Evolutionary conservation across 148 eudicot genomes (phyloP), one percentile per base, ranked within the genome.

Genomic region (Fagopyrum homotropicum): DNA sequence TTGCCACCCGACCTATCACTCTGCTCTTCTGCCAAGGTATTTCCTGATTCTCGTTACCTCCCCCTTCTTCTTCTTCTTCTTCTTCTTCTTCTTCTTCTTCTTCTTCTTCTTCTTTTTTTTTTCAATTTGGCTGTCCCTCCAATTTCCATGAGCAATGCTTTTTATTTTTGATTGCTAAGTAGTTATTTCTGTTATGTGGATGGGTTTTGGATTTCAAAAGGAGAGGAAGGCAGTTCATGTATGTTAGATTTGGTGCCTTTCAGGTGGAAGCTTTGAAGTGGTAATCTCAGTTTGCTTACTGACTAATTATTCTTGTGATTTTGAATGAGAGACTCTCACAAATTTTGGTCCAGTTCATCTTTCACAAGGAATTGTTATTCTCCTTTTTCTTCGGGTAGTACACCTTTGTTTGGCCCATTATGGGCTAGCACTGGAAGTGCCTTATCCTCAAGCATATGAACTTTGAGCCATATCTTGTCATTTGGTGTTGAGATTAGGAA

Each of bases 11-110:
- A 66, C 71, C 46, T 43, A 12, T 66, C 71, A 17, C 71, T 35
- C 71, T 43, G 71, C 3, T 66, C 19, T 40, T 66, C 45, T 61
- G 5, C 68, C 19, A 46, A 66, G 71, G 71, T 66, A 66, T 66
- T 66, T 66, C 47, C 17, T n/a, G 46, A 66, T 40, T 14, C 71
- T 66, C 71, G 43, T 66, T 66, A 12, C 71, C 14, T 66, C 71
- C 69, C 71, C 45, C 71, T 1, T 43, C 71, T 40, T 29, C 68
- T 22, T 22, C 26, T 22, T 22, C 43, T 29, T 43, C 43, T 29
- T 43, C 71, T 1, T 43, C 71, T 40, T 29, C 68, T 22, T 22
- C 26, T 22, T 22, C 43, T 29, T 43, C 71, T 1, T 43, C 71
- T 40, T 29, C 68, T 22, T 22, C 26, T 22, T 22, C 43, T 29